Percentiles rank a stretch among this genome's conserved stretches.
Evolutionary conservation across 257 asterid species (phyloP).

Genomic region (Solanum tarijense): DNA sequence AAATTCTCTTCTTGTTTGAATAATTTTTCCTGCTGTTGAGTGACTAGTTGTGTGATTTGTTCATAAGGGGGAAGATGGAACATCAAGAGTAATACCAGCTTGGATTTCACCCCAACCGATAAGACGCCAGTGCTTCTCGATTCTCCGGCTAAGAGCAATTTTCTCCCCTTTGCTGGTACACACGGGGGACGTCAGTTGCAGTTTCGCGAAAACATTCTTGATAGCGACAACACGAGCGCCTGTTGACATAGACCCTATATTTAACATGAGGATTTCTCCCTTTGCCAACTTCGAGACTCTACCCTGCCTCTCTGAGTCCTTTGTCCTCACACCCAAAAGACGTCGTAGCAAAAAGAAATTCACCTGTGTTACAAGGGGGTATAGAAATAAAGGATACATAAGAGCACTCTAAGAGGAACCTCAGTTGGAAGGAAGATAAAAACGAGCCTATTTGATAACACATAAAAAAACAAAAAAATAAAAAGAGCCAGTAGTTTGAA

Average conservation of each 20-base stretch:
- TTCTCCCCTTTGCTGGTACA: conserved; percentile 94
- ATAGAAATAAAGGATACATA: not conserved
- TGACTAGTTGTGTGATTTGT: conserved; percentile 1
- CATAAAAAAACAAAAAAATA: not conserved
- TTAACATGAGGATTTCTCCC: conserved; percentile 90
- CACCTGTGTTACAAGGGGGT: conserved; percentile 36
- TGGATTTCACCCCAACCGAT: conserved; percentile 97
- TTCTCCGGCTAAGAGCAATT: conserved; percentile 81
- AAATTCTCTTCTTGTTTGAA: not conserved
- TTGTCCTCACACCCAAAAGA: conserved; percentile 87
- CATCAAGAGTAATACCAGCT: conserved; percentile 82
- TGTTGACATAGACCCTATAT: conserved; percentile 96
- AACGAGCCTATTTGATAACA: not conserved
- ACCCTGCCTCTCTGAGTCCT: conserved; percentile 84
- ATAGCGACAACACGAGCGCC: conserved; percentile 91
- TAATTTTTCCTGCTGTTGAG: not conserved
- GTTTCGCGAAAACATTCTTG: conserved; percentile 82
- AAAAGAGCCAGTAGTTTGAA: not conserved
- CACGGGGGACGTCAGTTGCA: conserved; percentile 88
- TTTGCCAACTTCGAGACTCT: conserved; percentile 76
- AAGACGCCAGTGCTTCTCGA: conserved; percentile 98
- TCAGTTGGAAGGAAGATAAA: not conserved
- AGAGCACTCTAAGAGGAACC: not conserved
- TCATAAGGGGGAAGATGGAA: conserved; percentile 72
- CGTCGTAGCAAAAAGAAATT: conserved; percentile 80